Evolutionary conservation across 2,329 filamentous ascomycete genomes (phyloP).

Genomic region (Mariannaea elegans): DNA sequence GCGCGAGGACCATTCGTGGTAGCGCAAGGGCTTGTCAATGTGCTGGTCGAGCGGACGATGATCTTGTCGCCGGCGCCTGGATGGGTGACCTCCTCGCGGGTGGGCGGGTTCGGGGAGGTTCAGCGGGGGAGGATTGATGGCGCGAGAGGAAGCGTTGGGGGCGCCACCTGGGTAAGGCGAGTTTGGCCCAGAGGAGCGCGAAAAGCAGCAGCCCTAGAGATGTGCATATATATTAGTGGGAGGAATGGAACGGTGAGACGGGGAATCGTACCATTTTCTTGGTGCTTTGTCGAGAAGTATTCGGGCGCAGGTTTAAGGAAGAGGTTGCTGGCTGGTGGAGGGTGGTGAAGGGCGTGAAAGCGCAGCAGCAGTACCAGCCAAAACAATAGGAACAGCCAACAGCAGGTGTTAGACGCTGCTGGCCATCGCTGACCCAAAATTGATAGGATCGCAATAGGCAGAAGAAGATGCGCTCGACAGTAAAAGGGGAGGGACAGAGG

Average conservation of each 20-base stretch:
- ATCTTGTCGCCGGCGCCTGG: conserved; percentile 47
- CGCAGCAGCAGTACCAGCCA: background rate
- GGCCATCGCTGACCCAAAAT: conserved; percentile 5
- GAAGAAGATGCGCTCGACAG: background rate
- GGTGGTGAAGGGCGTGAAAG: too few relatives aligned
- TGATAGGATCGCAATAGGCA: conserved; percentile 1
- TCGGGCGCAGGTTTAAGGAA: background rate
- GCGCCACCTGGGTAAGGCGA: conserved; percentile 62
- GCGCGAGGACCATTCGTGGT: conserved; percentile 71
- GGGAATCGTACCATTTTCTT: conserved; percentile 33
- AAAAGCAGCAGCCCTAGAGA: conserved; percentile 67
- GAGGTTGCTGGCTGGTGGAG: background rate
- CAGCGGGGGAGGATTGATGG: conserved; percentile 58
- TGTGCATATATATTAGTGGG: conserved; percentile 27
- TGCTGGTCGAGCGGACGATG: conserved; percentile 65
- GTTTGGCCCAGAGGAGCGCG: conserved; percentile 59
- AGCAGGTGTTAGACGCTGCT: conserved; percentile 6
- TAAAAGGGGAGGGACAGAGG: background rate
- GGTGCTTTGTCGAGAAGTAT: conserved; percentile 10
- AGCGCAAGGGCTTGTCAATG: conserved; percentile 74
- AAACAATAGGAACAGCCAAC: background rate
- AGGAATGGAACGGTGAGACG: background rate
- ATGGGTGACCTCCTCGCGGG: conserved; percentile 32
- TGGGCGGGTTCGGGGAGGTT: conserved; percentile 43
- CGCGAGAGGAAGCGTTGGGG: conserved; percentile 60